Percentiles rank a stretch among this genome's conserved stretches.
phyloP scores from a whole-genome alignment of 805 yeast genomes.

The Candida maris region DNA sequence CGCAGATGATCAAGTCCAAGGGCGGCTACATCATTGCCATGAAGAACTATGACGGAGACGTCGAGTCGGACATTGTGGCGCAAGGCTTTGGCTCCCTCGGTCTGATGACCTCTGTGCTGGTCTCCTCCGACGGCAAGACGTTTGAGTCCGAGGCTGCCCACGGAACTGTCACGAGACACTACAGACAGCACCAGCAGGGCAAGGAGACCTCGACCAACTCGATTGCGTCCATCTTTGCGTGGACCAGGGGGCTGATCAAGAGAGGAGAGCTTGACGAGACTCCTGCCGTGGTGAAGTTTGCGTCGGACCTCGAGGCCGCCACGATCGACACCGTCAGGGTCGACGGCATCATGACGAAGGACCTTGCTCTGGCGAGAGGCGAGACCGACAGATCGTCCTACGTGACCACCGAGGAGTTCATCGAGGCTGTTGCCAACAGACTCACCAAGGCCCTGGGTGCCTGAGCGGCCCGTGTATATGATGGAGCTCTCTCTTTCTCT shows the following conservation, averaged over 20 bases:
- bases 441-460: conserved; percentile 30
- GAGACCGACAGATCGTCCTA: conserved; percentile 62
- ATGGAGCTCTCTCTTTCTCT: too few relatives aligned
- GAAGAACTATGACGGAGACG: conserved; percentile 98
- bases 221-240: conserved; percentile 94
- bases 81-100: conserved; percentile 98
- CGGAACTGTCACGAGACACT: conserved; percentile 97
- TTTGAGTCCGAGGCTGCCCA: conserved; percentile 99
- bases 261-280: conserved; percentile 88
- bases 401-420: conserved; percentile 72
- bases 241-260: conserved; percentile 92
- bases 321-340: conserved; percentile 79
- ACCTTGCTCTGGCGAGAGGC: conserved; percentile 78
- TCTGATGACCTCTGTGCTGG: conserved; percentile 93
- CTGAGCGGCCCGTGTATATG: too few relatives aligned
- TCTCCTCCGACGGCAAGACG: conserved; percentile 95
- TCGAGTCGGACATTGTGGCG: conserved; percentile 93
- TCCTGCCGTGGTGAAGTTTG: conserved; percentile 81
- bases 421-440: conserved; percentile 66
- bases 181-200: conserved; percentile 93
- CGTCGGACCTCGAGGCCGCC: conserved; percentile 73
- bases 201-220: conserved; percentile 97
- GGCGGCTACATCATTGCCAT: conserved; percentile 95
- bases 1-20: conserved; percentile 93
- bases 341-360: conserved; percentile 94